Percentiles rank a stretch among this genome's conserved stretches.
Evolutionary conservation across 805 yeast genomes (phyloP).

Genomic region (Sungouiozyma intestinalis): DNA sequence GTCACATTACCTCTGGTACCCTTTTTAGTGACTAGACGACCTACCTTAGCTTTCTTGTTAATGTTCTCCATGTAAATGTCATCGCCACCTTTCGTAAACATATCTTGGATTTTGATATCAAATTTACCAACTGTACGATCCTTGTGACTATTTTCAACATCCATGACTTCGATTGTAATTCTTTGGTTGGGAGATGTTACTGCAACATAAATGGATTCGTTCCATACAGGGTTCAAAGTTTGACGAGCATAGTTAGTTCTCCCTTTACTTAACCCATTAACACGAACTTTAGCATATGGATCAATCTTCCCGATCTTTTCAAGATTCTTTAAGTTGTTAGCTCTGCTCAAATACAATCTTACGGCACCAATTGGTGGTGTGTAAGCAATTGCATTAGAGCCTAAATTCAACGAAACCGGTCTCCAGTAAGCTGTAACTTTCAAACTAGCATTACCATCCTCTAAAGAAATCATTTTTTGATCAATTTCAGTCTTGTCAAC

Average conservation of each 20-base stretch:
- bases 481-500: constrained; percentile 72
- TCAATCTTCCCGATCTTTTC: constrained; percentile 87
- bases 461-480: constrained; percentile 64
- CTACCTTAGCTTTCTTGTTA: constrained; percentile 46
- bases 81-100: constrained; percentile 50
- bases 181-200: constrained; percentile 75
- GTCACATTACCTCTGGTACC: constrained; percentile 77
- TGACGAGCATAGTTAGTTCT: constrained; percentile 64
- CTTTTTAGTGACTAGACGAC: constrained; percentile 58
- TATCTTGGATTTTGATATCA: constrained; percentile 53
- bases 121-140: constrained; percentile 85
- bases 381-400: constrained; percentile 67
- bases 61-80: constrained; percentile 53
- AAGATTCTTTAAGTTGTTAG: constrained; percentile 67
- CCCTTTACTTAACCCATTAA: constrained; percentile 65
- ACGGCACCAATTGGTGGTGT: constrained; percentile 92
- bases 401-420: constrained; percentile 65
- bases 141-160: constrained; percentile 63
- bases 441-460: constrained; percentile 54
- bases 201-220: constrained; percentile 73
- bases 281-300: constrained; percentile 74
- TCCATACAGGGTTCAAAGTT: constrained; percentile 73
- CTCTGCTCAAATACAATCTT: constrained; percentile 60
- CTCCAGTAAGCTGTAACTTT: constrained; percentile 69
- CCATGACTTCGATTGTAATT: constrained; percentile 84